These are phyloP conservation scores for Nothophaeocryptopus gaeumannii DNA, from an alignment of 2,329 filamentous ascomycete species.

Conservation along the genomic window DNA sequence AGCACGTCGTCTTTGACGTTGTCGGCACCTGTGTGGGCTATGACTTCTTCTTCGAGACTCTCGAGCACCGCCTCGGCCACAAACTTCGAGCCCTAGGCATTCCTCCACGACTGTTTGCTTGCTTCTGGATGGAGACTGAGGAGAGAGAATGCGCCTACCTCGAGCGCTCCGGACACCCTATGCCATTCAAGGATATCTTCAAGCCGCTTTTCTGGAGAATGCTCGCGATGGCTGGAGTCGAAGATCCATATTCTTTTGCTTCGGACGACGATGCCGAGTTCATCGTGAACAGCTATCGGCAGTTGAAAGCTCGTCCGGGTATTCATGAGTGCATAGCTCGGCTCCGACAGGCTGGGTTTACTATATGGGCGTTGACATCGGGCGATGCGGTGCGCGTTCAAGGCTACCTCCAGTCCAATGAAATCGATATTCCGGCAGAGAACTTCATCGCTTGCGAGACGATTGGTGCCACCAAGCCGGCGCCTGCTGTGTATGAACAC, in stretches of 20 bases:
- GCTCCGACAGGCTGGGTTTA: constrained; percentile 48
- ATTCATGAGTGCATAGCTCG: constrained; percentile 41
- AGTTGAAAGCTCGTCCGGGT: constrained; percentile 36
- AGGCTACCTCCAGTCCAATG: constrained; percentile 49
- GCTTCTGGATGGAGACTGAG: constrained; percentile 45
- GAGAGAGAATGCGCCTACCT: constrained; percentile 52
- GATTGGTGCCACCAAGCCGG: constrained; percentile 49
- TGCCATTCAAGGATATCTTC: constrained; percentile 43
- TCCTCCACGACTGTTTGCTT: constrained; percentile 44
- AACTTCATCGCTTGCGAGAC: constrained; percentile 53
- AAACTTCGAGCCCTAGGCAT: constrained; percentile 40
- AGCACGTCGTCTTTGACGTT: constrained; percentile 37
- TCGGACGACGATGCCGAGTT: constrained; percentile 42
- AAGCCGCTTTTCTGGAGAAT: constrained; percentile 48
- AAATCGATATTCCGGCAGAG: constrained; percentile 49
- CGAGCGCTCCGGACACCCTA: constrained; percentile 43
- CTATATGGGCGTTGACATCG: constrained; percentile 54
- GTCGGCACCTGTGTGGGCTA: constrained; percentile 51
- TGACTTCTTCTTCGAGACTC: constrained; percentile 41
- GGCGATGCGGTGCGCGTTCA: constrained; percentile 49
- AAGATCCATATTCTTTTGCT: constrained; percentile 41
- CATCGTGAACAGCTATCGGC: constrained; percentile 39
- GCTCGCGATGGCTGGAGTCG: constrained; percentile 43
- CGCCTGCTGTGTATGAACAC: constrained; percentile 45
- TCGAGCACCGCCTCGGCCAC: constrained; percentile 42